Evolutionary conservation across 148 eudicot species (phyloP), one percentile per base, ranked within the genome.

Genomic region (Chenopodium album): DNA sequence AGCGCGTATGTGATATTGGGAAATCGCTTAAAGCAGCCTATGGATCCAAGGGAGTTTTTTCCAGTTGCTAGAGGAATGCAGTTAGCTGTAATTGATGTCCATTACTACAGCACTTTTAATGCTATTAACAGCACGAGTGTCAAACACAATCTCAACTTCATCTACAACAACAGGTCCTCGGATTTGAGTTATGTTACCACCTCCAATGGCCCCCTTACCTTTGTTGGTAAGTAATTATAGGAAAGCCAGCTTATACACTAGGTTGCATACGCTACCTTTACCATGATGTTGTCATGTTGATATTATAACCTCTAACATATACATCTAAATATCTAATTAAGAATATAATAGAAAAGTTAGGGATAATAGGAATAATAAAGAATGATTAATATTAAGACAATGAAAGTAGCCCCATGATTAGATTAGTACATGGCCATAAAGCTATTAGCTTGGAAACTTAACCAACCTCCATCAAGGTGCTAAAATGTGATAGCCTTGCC

Each of bases 201-300:
- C 19, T 50, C 90, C 3, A 77, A 86, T 67, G 94, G 91, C 44
- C 93, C 97, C 46, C 90, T 89, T 73, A 88, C 77, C 23, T 89
- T 93, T 50, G 88, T 93, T 16, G 97, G 97, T 93, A 88, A 37
- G 77, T 74, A 56, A 56, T 56, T 22, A 34, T 3, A 34, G 20
- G 17, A 56, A 4, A 17, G 5, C 62, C 62, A 56, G 22, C 62
- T 41, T 41, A 56, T 56, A 12, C 37, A 34, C 7, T 56, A 56
- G 20, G 16, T 56, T 56, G 17, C 62, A 56, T 56, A 56, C 17
- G 22, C 22, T 54, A 54, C 5, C 60, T 54, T 20, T 54, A 54
- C 16, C 60, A 54, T 13, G 60, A 54, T 26, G 26, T 26, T 26
- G 26, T 26, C 26, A 13, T 13, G 60, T 20, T 54, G 60, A 13